phyloP scores from a whole-genome alignment of 2,329 filamentous ascomycete species.

The Drechmeria coniospora region DNA sequence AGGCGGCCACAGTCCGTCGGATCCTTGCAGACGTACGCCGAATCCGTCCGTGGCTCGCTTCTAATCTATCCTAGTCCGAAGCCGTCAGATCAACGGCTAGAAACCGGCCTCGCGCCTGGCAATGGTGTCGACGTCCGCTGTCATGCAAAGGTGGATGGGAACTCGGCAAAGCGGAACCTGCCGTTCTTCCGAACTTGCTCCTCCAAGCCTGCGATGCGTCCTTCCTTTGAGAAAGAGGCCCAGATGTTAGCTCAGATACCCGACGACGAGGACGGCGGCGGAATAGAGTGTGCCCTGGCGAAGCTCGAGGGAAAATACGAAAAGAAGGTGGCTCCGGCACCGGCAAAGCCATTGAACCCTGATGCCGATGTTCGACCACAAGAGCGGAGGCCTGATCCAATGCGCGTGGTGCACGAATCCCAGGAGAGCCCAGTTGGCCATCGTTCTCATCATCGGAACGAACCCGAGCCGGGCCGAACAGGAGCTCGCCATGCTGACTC shows the following conservation, averaged over 20 bases:
- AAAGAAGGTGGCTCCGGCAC: no score
- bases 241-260: conserved; percentile 77
- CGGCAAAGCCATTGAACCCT: no score
- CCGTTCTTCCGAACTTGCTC: conserved; percentile 48
- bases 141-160: conserved; percentile 33
- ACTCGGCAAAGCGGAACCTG: conserved; percentile 26
- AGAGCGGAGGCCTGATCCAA: no score
- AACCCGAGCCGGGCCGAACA: no score
- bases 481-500: conserved; percentile 19
- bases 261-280: conserved; percentile 66
- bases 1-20: conserved; percentile 42
- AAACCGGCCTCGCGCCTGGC: no score
- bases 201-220: conserved; percentile 46
- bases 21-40: conserved; percentile 43
- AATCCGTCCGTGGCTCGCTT: conserved; percentile 44
- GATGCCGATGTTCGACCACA: no score
- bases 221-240: conserved; percentile 79
- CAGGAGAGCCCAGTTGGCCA: no score
- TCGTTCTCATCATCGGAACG: no score
- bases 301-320: conserved; percentile 84
- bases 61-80: conserved; percentile 24
- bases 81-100: conserved; percentile 13
- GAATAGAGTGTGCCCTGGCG: conserved; percentile 78
- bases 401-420: no score
- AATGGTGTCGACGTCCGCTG: no score